Evolutionary conservation across 345 rosid genomes (phyloP).

Genomic region (sweet orange (Citrus sinensis)): DVS_A1.0 CM039163.1:7764501-7765000

Average conservation of each 20-base stretch:
- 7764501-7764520: slow-evolving; percentile 31
- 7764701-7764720: slow-evolving; percentile 57
- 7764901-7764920: neutral
- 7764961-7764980: neutral
- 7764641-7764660: slow-evolving; percentile 57
- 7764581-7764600: slow-evolving; percentile 27
- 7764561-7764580: slow-evolving; percentile 58
- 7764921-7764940: neutral
- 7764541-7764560: slow-evolving; percentile 26
- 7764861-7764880: slow-evolving; percentile 8
- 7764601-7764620: slow-evolving; percentile 62
- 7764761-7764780: slow-evolving; percentile 1
- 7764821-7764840: too few relatives aligned
- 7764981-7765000: neutral
- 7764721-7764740: slow-evolving; percentile 54
- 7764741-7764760: slow-evolving; percentile 68
- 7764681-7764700: slow-evolving; percentile 31
- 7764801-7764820: slow-evolving; percentile 21
- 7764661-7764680: slow-evolving; percentile 79
- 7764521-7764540: slow-evolving; percentile 39
- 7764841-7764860: slow-evolving; percentile 17
- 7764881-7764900: neutral
- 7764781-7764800: slow-evolving; percentile 18
- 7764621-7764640: slow-evolving; percentile 45
- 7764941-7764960: neutral